Base-by-base conservation (phyloP, 345 rosid genomes). In the Lepidium didymum region DNA sequence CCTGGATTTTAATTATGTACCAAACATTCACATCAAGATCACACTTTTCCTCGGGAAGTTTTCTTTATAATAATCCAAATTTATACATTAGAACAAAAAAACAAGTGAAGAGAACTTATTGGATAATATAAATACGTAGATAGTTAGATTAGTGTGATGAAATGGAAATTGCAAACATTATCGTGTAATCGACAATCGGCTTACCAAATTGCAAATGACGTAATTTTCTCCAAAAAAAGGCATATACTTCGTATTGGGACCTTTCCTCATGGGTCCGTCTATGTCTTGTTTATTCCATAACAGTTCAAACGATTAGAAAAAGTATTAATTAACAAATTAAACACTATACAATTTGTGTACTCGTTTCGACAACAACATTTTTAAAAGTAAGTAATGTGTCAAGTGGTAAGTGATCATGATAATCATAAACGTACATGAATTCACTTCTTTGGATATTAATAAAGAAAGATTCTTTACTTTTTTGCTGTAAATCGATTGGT, bases 171-270 rank as follows among this genome's bases (percentile, higher is more conserved):
- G 66, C 59, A 67, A 59, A 74, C 27, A 67, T 60, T 74, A 74
- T 67, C 77, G 46, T 42, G 73, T 59, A 59, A 45, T 49, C 64
- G 50, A 63, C 62, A 47, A 47, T 49, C 56, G 55, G 67, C 62
- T 62, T 58, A 60, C 68, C 62, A 42, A 41, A 23, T 11, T 59
- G 38, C 50, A 40, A 42, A 44, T 74, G 77, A 74, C 77, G 72
- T 65, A 18, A 58, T 55, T 41, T 55, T 34, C 52, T 64, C 31
- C 38, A 18, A 40, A 44, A 56, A 18, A 40, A 44, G 49, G 65
- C 70, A 72, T 64, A 72, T 72, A 64, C 76, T 72, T 72, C 11
- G 76, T 72, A 72, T 56, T 65, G 21, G 58, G 76, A 56, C 76
- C 53, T 72, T 72, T 71, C 41, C 15, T 38, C 57, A 31, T 72